Percentiles rank a stretch among this genome's conserved stretches.
Conservation (phyloP, 345 rosid species). For the Xanthoceras sorbifolium region DNA sequence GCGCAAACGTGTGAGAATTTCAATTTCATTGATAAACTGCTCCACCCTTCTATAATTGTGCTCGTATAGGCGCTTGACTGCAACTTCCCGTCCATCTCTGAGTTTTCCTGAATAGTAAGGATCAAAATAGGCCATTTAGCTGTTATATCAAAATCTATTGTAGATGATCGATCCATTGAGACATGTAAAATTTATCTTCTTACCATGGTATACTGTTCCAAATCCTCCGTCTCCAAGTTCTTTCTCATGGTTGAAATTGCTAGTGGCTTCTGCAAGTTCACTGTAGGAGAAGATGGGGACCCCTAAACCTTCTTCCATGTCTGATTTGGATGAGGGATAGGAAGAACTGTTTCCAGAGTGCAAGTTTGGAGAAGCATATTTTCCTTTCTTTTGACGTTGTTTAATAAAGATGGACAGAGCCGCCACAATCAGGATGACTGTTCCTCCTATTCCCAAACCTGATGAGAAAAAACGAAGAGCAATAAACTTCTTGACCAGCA, state of each 20-base stretch:
- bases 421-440: constrained; percentile 22
- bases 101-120: constrained; percentile 46
- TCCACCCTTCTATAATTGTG: constrained; percentile 43
- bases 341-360: constrained; percentile 25
- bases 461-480: not conserved
- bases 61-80: constrained; percentile 61
- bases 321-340: constrained; percentile 31
- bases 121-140: not conserved
- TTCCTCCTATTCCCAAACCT: constrained; percentile 48
- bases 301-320: constrained; percentile 37
- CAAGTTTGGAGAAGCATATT: constrained; percentile 23
- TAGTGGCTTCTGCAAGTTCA: constrained; percentile 67
- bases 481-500: not conserved
- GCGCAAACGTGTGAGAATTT: constrained; percentile 55
- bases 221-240: constrained; percentile 75
- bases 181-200: constrained; percentile 17
- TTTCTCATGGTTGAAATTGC: constrained; percentile 41
- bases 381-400: constrained; percentile 22
- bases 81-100: constrained; percentile 64
- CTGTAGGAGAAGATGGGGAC: constrained; percentile 53
- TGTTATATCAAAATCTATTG: too few species aligned
- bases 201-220: constrained; percentile 71
- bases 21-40: constrained; percentile 61
- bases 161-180: not conserved
- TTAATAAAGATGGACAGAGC: constrained; percentile 19